These are phyloP conservation scores for Glarea lozoyensis DNA, from an alignment of 495 filamentous ascomycete genomes.

Conservation along the genomic window DNA sequence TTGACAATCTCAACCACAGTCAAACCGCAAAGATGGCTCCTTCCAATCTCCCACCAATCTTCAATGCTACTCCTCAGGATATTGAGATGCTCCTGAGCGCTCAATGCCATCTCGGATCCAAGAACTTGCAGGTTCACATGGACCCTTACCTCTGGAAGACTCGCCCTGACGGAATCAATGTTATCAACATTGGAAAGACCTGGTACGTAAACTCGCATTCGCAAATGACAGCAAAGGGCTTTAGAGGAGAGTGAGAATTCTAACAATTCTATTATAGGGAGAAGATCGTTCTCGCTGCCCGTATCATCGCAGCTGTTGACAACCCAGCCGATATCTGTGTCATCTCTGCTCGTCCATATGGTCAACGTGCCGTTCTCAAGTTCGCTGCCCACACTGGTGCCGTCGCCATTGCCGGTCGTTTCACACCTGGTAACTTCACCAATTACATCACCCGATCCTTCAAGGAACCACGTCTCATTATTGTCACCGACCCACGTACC, in stretches of 20 bases:
- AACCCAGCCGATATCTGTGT: conserved; percentile 99
- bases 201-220: conserved; percentile 66
- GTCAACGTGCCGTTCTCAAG: conserved; percentile 98
- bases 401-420: conserved; percentile 95
- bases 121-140: conserved; percentile 99
- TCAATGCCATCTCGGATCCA: conserved; percentile 93
- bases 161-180: conserved; percentile 92
- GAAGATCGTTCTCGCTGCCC: conserved; percentile 96
- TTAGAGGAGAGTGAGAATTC: conserved; percentile 4
- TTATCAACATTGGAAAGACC: conserved; percentile 99
- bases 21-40: conserved; percentile 80
- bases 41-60: conserved; percentile 78
- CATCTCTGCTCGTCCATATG: conserved; percentile 98
- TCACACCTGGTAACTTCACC: conserved; percentile 99
- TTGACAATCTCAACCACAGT: conserved; percentile 8
- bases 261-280: conserved; percentile 57
- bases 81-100: conserved; percentile 98
- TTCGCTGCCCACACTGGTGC: conserved; percentile 97
- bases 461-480: conserved; percentile 99
- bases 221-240: neutral
- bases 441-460: conserved; percentile 99
- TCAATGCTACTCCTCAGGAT: conserved; percentile 65
- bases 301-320: conserved; percentile 97
- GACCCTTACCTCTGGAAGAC: conserved; percentile 99
- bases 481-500: conserved; percentile 98